Evolutionary conservation across 1,284 basidiomycete species (phyloP).

Genomic region (Trametes versicolor): DNA sequence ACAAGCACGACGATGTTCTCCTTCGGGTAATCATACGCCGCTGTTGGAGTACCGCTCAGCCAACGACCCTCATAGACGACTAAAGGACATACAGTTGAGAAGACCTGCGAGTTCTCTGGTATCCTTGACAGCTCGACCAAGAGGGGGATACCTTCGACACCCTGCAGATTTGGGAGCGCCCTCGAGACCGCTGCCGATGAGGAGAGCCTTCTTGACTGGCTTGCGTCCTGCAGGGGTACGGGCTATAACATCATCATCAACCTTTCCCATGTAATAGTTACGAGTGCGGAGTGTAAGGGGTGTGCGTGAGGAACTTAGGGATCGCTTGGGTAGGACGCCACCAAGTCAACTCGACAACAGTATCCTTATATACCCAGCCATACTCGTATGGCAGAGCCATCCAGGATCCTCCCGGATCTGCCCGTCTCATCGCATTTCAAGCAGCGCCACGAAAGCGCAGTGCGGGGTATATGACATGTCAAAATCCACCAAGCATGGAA

Average conservation of each 20-base stretch:
- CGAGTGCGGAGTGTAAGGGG: background rate
- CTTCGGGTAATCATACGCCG: conserved; percentile 18
- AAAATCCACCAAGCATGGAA: background rate
- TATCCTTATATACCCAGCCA: background rate
- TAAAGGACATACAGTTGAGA: background rate
- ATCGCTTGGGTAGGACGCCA: background rate
- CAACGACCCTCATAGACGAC: no score
- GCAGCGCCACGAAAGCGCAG: background rate
- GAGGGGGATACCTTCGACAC: background rate
- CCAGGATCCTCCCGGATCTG: no score
- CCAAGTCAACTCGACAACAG: background rate
- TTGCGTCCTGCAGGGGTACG: background rate
- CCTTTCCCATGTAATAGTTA: no score
- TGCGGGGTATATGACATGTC: background rate
- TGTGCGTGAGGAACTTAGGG: background rate
- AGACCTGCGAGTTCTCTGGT: background rate
- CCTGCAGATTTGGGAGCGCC: background rate
- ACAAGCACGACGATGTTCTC: conserved; percentile 25
- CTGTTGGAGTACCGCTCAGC: background rate
- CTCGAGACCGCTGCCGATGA: conserved; percentile 26
- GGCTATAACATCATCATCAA: no score
- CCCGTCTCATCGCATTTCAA: background rate
- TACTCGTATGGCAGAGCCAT: background rate
- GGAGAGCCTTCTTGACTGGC: conserved; percentile 18
- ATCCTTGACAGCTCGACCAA: background rate